Evolutionary conservation across 371 early-diverging fungal genomes (phyloP).

Genomic region (Mucor racemosus): DNA sequence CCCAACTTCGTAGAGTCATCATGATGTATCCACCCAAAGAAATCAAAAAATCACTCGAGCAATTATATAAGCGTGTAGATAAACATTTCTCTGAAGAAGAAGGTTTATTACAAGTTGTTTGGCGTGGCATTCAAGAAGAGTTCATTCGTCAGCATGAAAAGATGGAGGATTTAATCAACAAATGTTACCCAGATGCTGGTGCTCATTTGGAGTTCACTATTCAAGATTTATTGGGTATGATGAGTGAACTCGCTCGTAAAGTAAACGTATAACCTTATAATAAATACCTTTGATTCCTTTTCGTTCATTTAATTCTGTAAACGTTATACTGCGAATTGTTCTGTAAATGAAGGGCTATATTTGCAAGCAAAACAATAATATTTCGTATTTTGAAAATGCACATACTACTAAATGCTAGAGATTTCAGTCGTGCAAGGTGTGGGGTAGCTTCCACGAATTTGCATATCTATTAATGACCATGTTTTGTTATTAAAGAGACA

Average conservation of each 20-base stretch:
- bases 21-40: constrained; percentile 83
- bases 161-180: constrained; percentile 78
- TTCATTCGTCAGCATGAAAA: constrained; percentile 80
- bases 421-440: too few relatives aligned
- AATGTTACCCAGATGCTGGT: constrained; percentile 87
- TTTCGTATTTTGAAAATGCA: too few relatives aligned
- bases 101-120: constrained; percentile 84
- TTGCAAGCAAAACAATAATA: too few relatives aligned
- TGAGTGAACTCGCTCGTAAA: constrained; percentile 67
- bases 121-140: constrained; percentile 92
- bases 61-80: constrained; percentile 88
- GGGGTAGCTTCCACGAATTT: too few relatives aligned
- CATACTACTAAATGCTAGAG: too few relatives aligned
- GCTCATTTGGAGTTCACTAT: constrained; percentile 87
- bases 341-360: too few relatives aligned
- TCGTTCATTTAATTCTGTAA: too few relatives aligned
- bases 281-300: too few relatives aligned
- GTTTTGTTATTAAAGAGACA: too few relatives aligned
- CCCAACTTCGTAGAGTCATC: constrained; percentile 84
- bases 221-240: constrained; percentile 76
- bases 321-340: too few relatives aligned
- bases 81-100: constrained; percentile 91
- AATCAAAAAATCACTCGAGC: constrained; percentile 81
- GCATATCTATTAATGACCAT: too few relatives aligned
- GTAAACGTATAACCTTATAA: constrained; percentile 36